These are phyloP conservation scores for Microdochium trichocladiopsis DNA, from an alignment of 2,329 filamentous ascomycete species.

Conservation along the genomic window DNA sequence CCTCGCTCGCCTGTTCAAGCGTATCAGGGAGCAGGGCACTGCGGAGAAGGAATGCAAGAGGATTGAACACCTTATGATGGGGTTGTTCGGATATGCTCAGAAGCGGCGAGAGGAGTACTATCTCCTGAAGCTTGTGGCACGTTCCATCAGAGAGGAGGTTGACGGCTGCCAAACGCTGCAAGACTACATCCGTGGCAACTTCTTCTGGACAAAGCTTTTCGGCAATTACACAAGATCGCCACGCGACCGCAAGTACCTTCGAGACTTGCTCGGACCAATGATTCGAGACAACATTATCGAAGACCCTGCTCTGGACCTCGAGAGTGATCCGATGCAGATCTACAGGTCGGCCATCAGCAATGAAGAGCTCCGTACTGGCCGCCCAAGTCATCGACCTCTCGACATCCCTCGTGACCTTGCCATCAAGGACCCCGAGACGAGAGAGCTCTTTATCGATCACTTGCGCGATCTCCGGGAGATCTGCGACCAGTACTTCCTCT, in stretches of 20 bases:
- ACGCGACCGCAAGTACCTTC: conserved; percentile 84
- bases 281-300: conserved; percentile 91
- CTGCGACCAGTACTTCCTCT: conserved; percentile 79
- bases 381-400: conserved; percentile 69
- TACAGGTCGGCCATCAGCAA: conserved; percentile 95
- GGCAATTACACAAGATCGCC: conserved; percentile 85
- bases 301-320: conserved; percentile 81
- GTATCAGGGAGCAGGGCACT: conserved; percentile 74
- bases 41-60: conserved; percentile 89
- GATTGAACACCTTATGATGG: conserved; percentile 91
- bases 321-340: conserved; percentile 96
- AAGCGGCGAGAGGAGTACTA: conserved; percentile 97
- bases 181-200: conserved; percentile 83
- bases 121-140: conserved; percentile 77
- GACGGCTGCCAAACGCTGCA: conserved; percentile 66
- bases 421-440: conserved; percentile 91
- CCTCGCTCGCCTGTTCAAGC: conserved; percentile 78
- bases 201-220: conserved; percentile 87
- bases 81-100: conserved; percentile 92
- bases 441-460: conserved; percentile 88
- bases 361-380: conserved; percentile 87
- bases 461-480: conserved; percentile 91
- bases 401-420: conserved; percentile 88
- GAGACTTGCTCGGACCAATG: conserved; percentile 76
- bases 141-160: conserved; percentile 80